Conservation (phyloP, 768 basidiomycete genomes). For the Russula sp. region DNA sequence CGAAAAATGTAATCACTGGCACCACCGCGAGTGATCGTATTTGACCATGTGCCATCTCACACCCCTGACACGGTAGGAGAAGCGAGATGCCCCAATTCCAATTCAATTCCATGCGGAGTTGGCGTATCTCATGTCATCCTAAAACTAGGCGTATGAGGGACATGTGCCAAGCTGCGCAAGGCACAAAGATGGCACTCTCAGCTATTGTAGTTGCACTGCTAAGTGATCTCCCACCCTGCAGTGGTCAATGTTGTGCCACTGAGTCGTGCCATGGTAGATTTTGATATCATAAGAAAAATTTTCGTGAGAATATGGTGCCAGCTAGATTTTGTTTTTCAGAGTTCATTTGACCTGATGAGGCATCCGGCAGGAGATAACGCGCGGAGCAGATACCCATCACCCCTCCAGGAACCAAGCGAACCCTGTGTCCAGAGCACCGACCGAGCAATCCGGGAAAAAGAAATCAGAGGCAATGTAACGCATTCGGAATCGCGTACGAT, state of each 20-base stretch:
- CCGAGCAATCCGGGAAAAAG: neutral
- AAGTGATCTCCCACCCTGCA: neutral
- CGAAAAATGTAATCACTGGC: constrained; percentile 10
- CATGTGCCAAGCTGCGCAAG: constrained; percentile 10
- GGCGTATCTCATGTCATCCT: constrained; percentile 8
- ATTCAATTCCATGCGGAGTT: constrained; percentile 9
- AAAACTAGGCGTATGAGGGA: neutral
- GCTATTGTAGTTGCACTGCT: constrained; percentile 1
- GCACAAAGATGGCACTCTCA: neutral
- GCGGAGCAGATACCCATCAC: neutral
- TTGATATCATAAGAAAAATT: neutral
- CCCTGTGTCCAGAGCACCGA: neutral
- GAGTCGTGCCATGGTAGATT: neutral
- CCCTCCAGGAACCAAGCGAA: neutral
- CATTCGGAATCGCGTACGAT: neutral
- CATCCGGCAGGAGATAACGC: neutral
- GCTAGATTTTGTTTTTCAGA: neutral
- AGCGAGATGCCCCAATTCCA: constrained; percentile 10
- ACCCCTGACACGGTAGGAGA: constrained; percentile 15
- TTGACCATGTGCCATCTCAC: constrained; percentile 11
- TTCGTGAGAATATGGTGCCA: constrained; percentile 4
- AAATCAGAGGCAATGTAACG: neutral
- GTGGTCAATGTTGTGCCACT: neutral
- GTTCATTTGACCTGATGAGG: constrained; percentile 8
- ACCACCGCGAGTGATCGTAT: constrained; percentile 11